These are phyloP conservation scores for Lactifluus pinguis DNA, from an alignment of 768 basidiomycete genomes.

Conservation along the genomic window DNA sequence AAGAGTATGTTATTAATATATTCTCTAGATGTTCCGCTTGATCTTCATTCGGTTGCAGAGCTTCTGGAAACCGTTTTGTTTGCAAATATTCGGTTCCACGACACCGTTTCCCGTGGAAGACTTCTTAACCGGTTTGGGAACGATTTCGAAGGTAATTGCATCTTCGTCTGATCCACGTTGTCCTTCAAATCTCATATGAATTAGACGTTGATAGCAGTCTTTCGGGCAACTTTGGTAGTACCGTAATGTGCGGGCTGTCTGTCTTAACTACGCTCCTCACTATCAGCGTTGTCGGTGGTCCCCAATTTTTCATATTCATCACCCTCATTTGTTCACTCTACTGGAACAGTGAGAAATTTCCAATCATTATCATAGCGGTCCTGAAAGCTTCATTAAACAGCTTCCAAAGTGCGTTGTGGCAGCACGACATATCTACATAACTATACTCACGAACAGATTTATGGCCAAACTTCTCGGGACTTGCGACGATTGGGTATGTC, in stretches of 20 bases:
- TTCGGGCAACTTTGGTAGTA: slow-evolving; percentile 80
- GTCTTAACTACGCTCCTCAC: slow-evolving; percentile 63
- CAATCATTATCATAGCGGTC: neutral
- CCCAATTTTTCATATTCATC: slow-evolving; percentile 59
- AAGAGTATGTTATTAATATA: slow-evolving; percentile 34
- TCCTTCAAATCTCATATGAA: slow-evolving; percentile 15
- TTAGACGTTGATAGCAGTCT: slow-evolving; percentile 73
- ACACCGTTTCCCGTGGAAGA: slow-evolving; percentile 81
- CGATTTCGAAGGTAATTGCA: slow-evolving; percentile 61
- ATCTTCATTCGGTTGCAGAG: slow-evolving; percentile 25
- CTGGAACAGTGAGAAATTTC: slow-evolving; percentile 47
- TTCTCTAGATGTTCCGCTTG: neutral
- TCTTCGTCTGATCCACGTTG: neutral
- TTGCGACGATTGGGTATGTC: slow-evolving; percentile 65
- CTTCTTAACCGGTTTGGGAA: slow-evolving; percentile 81
- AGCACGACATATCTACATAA: neutral
- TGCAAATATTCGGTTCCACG: slow-evolving; percentile 87
- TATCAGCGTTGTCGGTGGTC: slow-evolving; percentile 70
- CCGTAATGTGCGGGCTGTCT: slow-evolving; percentile 61
- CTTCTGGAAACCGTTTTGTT: slow-evolving; percentile 77
- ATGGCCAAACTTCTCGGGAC: slow-evolving; percentile 81
- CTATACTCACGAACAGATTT: slow-evolving; percentile 33
- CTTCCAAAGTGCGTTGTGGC: slow-evolving; percentile 6
- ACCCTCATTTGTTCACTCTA: slow-evolving; percentile 52
- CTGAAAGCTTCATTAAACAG: neutral